A percentile compares a stretch with the other conserved stretches of the same genome.
Evolutionary conservation across 2,329 filamentous ascomycete genomes (phyloP).

Genomic region (Colletotrichum sp.): DNA sequence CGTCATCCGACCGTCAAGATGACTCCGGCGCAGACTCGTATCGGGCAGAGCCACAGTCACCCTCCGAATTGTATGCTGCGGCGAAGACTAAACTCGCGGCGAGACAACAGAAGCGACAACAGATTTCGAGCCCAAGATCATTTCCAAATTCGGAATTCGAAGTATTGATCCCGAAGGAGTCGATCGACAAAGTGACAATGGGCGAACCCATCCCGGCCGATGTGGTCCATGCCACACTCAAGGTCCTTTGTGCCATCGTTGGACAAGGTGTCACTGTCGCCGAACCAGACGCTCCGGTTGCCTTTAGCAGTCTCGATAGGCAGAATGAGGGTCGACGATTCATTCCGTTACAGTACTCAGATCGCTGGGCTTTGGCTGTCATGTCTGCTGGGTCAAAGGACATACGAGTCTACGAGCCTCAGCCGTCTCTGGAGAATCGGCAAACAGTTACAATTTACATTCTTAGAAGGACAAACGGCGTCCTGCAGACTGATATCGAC

Average conservation of each 20-base stretch:
- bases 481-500: background rate
- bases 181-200: background rate
- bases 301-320: background rate
- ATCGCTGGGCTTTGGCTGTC: background rate
- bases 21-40: background rate
- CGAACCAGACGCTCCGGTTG: fast-evolving
- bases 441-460: background rate
- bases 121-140: background rate
- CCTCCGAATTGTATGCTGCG: background rate
- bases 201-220: background rate
- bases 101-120: background rate
- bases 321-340: background rate
- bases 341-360: background rate
- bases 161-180: background rate
- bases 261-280: background rate
- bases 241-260: background rate
- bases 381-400: background rate
- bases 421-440: background rate
- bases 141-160: background rate
- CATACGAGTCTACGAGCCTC: background rate
- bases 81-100: background rate
- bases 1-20: background rate
- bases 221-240: background rate
- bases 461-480: background rate
- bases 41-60: background rate